Evolutionary conservation across 2,329 filamentous ascomycete species (phyloP).

Genomic region (Chaetomium globosum): DNA sequence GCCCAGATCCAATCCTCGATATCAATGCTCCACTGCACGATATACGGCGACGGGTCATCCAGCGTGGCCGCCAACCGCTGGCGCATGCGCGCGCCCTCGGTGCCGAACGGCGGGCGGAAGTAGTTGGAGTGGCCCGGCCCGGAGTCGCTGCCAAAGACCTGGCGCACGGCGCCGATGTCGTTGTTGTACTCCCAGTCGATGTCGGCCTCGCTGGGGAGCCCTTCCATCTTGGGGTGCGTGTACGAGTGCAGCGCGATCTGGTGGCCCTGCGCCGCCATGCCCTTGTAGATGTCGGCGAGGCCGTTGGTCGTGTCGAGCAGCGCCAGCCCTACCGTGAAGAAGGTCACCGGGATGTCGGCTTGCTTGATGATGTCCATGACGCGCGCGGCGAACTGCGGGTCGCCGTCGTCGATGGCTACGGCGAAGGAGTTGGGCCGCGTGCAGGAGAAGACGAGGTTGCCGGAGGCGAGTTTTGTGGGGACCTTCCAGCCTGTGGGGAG

Average conservation of each 20-base stretch:
- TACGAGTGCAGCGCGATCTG: conserved; percentile 70
- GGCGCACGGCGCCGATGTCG: conserved; percentile 54
- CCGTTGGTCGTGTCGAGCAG: conserved; percentile 62
- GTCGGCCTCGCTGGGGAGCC: conserved; percentile 52
- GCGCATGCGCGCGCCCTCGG: conserved; percentile 66
- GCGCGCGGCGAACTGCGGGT: conserved; percentile 59
- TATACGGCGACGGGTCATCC: conserved; percentile 54
- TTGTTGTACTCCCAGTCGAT: conserved; percentile 66
- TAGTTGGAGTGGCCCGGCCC: conserved; percentile 47
- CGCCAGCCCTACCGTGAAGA: conserved; percentile 69
- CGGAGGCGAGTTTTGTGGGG: conserved; percentile 63
- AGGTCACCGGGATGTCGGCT: conserved; percentile 66
- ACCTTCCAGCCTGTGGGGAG: conserved; percentile 56
- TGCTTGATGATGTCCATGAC: conserved; percentile 64
- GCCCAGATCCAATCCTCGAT: conserved; percentile 74
- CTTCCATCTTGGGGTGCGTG: conserved; percentile 69
- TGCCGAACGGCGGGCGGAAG: conserved; percentile 71
- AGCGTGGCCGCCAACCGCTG: conserved; percentile 61
- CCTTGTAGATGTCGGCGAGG: conserved; percentile 64
- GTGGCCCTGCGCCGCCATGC: conserved; percentile 64
- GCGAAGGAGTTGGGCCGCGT: conserved; percentile 70
- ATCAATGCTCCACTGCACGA: conserved; percentile 71
- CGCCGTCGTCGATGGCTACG: conserved; percentile 72
- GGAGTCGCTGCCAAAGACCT: conserved; percentile 41
- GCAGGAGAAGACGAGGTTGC: conserved; percentile 64